These are phyloP conservation scores for Sclerotinia trifoliorum DNA, from an alignment of 2,329 filamentous ascomycete species.

Conservation along the genomic window DNA sequence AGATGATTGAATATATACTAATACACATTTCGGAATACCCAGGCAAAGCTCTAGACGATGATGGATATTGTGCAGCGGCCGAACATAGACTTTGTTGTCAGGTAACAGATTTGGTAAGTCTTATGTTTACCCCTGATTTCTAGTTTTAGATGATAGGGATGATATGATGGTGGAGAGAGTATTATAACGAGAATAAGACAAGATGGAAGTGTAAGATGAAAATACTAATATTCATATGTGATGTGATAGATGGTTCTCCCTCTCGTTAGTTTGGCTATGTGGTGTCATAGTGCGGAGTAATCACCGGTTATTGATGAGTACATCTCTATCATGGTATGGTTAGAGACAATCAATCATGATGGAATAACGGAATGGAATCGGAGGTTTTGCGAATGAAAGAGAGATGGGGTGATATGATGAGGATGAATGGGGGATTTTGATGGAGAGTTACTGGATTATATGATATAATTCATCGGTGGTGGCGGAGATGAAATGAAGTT, in stretches of 20 bases:
- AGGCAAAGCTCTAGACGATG: background rate
- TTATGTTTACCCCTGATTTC: no score
- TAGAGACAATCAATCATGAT: background rate
- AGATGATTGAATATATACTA: background rate
- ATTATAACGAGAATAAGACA: no score
- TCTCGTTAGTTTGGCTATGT: slow-evolving; percentile 4
- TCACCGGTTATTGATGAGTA: no score
- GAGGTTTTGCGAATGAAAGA: no score
- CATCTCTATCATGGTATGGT: no score
- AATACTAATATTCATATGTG: background rate
- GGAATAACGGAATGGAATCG: background rate
- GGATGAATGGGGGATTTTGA: background rate
- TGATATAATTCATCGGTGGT: background rate
- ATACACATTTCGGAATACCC: background rate
- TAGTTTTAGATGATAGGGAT: no score
- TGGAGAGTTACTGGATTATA: background rate
- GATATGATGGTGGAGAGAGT: no score
- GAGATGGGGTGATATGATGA: background rate
- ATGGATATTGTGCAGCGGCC: background rate
- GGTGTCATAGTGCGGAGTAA: background rate
- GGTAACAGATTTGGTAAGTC: slow-evolving; percentile 11
- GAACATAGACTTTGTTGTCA: slow-evolving; percentile 14
- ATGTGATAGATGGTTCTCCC: slow-evolving; percentile 3
- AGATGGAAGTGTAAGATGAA: background rate
- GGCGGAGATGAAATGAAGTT: background rate